A percentile compares a stretch with the other conserved stretches of the same genome.
These are phyloP conservation scores for Amphirosellinia nigrospora DNA, from an alignment of 495 filamentous ascomycete species.

Conservation along the genomic window DNA sequence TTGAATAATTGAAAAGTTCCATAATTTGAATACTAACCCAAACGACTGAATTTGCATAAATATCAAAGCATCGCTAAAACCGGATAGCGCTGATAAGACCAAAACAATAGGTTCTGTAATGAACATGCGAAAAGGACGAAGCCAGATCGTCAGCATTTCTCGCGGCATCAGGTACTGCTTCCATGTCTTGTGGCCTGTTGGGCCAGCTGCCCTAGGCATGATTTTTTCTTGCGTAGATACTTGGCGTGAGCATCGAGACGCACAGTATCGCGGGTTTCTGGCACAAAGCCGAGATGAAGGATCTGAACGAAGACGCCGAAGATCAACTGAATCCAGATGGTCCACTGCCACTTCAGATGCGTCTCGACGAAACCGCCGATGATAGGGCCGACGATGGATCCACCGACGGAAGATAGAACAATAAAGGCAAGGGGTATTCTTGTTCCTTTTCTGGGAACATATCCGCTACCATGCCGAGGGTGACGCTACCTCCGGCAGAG, in stretches of 20 bases:
- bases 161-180: slow-evolving; percentile 57
- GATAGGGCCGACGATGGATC: slow-evolving; percentile 66
- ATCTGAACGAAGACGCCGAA: slow-evolving; percentile 70
- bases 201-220: slow-evolving; percentile 63
- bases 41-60: slow-evolving; percentile 80
- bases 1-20: slow-evolving; percentile 60
- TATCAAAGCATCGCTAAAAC: slow-evolving; percentile 80
- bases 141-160: slow-evolving; percentile 67
- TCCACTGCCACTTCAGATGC: slow-evolving; percentile 72
- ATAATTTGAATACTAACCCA: slow-evolving; percentile 66
- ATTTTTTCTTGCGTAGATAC: slow-evolving; percentile 58
- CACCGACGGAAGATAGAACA: slow-evolving; percentile 67
- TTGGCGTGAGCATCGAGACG: slow-evolving; percentile 69
- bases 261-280: slow-evolving; percentile 70
- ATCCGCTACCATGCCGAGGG: slow-evolving; percentile 82
- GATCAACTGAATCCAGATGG: slow-evolving; percentile 80
- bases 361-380: slow-evolving; percentile 65
- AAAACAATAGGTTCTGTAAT: slow-evolving; percentile 75
- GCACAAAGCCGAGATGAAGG: slow-evolving; percentile 67
- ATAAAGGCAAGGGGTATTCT: slow-evolving; percentile 72
- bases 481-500: slow-evolving; percentile 80
- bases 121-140: slow-evolving; percentile 80
- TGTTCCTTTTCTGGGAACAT: slow-evolving; percentile 74
- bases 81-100: slow-evolving; percentile 71
- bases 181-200: slow-evolving; percentile 59